Conservation (phyloP, 2,329 filamentous ascomycete genomes). For the Diaporthe vexans region DNA sequence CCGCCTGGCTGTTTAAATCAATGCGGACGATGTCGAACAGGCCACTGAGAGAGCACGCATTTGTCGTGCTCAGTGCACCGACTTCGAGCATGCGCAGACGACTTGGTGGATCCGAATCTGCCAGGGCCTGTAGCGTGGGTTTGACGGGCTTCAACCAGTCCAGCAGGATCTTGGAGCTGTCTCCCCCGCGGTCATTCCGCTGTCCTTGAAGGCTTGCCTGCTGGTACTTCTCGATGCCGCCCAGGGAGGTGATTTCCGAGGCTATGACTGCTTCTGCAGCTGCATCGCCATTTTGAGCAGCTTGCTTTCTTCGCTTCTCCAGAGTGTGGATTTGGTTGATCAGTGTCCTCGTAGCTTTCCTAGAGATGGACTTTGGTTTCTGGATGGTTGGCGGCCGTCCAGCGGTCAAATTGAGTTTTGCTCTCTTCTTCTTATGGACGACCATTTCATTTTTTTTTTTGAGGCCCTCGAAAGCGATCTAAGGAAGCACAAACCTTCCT, state of each 20-base stretch:
- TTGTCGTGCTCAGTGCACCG: constrained; percentile 86
- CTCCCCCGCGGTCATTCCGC: constrained; percentile 74
- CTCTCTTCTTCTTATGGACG: constrained; percentile 58
- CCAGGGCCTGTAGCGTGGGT: constrained; percentile 40
- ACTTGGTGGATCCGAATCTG: constrained; percentile 34
- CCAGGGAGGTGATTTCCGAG: constrained; percentile 68
- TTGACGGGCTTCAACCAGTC: constrained; percentile 68
- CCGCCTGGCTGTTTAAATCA: constrained; percentile 88
- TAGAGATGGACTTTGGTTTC: constrained; percentile 70
- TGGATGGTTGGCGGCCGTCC: constrained; percentile 71
- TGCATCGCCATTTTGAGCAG: constrained; percentile 66
- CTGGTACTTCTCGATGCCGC: constrained; percentile 75
- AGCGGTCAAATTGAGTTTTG: constrained; percentile 58
- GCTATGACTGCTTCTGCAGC: constrained; percentile 60
- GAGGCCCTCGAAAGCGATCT: not conserved
- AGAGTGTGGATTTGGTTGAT: constrained; percentile 77
- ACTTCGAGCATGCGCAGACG: constrained; percentile 84
- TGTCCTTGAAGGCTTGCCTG: constrained; percentile 78
- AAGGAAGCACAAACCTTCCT: not conserved
- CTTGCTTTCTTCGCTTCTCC: constrained; percentile 73
- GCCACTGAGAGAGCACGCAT: constrained; percentile 83
- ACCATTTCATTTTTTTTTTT: constrained; percentile 56
- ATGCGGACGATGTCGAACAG: constrained; percentile 84
- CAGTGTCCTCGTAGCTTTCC: constrained; percentile 73
- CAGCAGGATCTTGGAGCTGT: constrained; percentile 75